These are phyloP conservation scores for Aspergillus bertholletiae DNA, from an alignment of 495 filamentous ascomycete genomes.

Conservation along the genomic window DNA sequence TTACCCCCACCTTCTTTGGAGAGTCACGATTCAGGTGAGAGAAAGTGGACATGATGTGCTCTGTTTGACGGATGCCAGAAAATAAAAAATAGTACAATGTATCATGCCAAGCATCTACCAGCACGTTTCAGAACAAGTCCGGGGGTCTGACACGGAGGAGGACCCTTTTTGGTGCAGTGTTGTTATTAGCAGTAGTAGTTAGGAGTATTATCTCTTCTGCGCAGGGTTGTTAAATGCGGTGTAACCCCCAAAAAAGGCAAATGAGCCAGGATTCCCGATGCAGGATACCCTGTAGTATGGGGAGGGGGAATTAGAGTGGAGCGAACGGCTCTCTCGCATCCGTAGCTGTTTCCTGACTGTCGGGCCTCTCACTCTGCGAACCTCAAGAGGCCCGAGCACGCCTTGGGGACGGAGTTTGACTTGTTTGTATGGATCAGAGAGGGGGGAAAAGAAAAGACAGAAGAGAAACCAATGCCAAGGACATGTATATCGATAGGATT, in stretches of 20 bases:
- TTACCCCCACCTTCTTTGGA: not conserved
- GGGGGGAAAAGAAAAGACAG: not conserved
- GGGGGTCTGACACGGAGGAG: not conserved
- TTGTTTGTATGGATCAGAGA: not conserved
- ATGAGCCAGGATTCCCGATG: conserved; percentile 8
- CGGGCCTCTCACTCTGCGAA: conserved; percentile 31
- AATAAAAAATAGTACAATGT: not conserved
- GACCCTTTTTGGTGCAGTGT: no score
- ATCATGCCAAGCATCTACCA: not conserved
- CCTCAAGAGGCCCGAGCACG: conserved; percentile 25
- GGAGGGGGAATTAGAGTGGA: conserved; percentile 24
- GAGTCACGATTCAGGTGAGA: not conserved
- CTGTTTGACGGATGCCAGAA: not conserved
- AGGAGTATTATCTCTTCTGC: conserved; percentile 2
- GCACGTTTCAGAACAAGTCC: conserved; percentile 2
- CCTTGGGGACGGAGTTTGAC: conserved; percentile 10
- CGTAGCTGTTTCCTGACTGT: conserved; percentile 40
- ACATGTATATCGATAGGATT: not conserved
- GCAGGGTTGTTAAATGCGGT: conserved; percentile 6
- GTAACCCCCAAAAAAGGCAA: conserved; percentile 6
- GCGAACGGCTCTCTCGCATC: conserved; percentile 40
- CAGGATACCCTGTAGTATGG: conserved; percentile 11
- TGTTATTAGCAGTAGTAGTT: no score
- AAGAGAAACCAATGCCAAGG: conserved; percentile 3
- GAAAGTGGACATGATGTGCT: not conserved